These are phyloP conservation scores for Litsea cubeba DNA, from an alignment of 164 flowering plant species.

Conservation along the genomic window DNA sequence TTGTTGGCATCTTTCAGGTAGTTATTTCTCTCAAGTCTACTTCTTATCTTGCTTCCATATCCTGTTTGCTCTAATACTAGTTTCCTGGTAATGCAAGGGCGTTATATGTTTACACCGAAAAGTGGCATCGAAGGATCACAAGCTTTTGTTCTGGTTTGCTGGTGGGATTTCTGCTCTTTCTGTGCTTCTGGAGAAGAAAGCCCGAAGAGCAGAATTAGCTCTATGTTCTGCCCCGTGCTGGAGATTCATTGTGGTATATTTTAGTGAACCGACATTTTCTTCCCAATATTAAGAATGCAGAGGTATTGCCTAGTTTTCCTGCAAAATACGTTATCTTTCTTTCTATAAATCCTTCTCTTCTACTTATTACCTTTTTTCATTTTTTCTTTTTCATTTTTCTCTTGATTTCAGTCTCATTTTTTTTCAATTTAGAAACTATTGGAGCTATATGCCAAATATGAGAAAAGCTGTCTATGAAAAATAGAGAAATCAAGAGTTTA, in stretches of 20 bases:
- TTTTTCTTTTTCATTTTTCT: neutral
- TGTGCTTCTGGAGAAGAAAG: slow-evolving; percentile 85
- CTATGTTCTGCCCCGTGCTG: slow-evolving; percentile 93
- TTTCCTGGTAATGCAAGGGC: slow-evolving; percentile 39
- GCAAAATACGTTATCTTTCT: neutral
- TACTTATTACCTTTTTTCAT: neutral
- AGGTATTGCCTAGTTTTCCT: slow-evolving; percentile 43
- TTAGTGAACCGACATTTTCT: slow-evolving; percentile 81
- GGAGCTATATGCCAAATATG: no score
- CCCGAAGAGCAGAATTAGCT: slow-evolving; percentile 81
- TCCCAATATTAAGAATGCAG: slow-evolving; percentile 81
- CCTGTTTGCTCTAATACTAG: slow-evolving; percentile 3
- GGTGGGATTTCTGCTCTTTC: slow-evolving; percentile 88
- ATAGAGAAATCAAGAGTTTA: no score
- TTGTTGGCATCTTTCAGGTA: slow-evolving; percentile 97
- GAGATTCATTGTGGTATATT: slow-evolving; percentile 88
- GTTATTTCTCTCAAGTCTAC: neutral
- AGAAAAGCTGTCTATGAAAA: no score
- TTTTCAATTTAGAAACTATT: no score
- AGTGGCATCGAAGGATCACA: slow-evolving; percentile 81
- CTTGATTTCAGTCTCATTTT: no score
- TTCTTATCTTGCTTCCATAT: neutral
- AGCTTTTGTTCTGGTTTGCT: slow-evolving; percentile 85
- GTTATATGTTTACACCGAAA: slow-evolving; percentile 93
- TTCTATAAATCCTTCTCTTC: no score